Conservation (phyloP, 2,329 filamentous ascomycete species). For the Arthrobotrys entomopaga region DNA sequence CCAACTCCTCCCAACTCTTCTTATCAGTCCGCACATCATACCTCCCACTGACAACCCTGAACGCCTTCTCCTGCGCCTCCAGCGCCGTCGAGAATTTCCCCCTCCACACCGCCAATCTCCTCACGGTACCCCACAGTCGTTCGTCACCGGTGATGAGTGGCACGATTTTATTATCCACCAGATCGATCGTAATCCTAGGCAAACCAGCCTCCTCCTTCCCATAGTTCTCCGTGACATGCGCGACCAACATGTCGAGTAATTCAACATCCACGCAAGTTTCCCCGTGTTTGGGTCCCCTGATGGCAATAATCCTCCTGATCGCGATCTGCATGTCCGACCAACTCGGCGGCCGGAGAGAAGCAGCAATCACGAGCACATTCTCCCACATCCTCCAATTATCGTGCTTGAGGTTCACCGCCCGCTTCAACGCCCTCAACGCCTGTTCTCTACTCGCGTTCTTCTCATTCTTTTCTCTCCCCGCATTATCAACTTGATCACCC, state of each 20-base stretch:
- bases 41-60: conserved; percentile 75
- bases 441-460: conserved; percentile 48
- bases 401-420: conserved; percentile 82
- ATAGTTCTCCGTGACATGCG: conserved; percentile 71
- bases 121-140: conserved; percentile 79
- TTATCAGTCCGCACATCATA: conserved; percentile 69
- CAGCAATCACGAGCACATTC: conserved; percentile 88
- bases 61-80: conserved; percentile 87
- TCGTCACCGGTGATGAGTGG: conserved; percentile 85
- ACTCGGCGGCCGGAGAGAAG: conserved; percentile 78
- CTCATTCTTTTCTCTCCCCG: conserved; percentile 60
- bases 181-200: conserved; percentile 72
- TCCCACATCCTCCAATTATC: conserved; percentile 96
- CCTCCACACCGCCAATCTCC: conserved; percentile 78
- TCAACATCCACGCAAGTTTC: conserved; percentile 82
- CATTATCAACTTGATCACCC: conserved; percentile 58
- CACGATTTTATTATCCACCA: conserved; percentile 78
- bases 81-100: conserved; percentile 76
- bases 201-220: conserved; percentile 65
- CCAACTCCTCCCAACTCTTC: conserved; percentile 76
- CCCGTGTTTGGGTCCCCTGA: conserved; percentile 73
- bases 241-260: conserved; percentile 76
- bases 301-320: conserved; percentile 77
- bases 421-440: conserved; percentile 82
- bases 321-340: conserved; percentile 80